A percentile compares a stretch with the other conserved stretches of the same genome.
phyloP scores from a whole-genome alignment of 495 filamentous ascomycete species.

The Penicillium desertorum region DNA sequence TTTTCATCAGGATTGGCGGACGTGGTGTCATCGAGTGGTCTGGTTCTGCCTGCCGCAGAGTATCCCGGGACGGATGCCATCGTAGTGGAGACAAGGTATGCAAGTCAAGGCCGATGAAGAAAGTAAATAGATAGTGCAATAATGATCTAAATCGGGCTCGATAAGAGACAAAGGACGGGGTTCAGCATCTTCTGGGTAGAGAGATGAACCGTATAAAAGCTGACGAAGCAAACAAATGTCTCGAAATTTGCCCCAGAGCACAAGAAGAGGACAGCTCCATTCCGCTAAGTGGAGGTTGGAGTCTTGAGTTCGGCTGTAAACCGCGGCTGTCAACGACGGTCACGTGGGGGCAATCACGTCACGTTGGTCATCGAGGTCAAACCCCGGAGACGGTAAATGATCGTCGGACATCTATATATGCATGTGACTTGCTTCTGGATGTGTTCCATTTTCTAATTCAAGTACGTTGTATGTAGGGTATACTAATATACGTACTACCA shows the following conservation, averaged over 20 bases:
- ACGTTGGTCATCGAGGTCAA: neutral
- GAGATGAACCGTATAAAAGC: too few species aligned
- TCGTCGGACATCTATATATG: neutral
- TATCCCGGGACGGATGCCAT: conserved; percentile 45
- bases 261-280: conserved; percentile 3
- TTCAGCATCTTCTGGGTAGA: conserved; percentile 14
- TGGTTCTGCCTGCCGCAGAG: conserved; percentile 32
- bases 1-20: conserved; percentile 24
- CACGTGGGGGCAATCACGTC: conserved; percentile 7
- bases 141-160: conserved; percentile 2
- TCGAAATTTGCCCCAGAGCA: neutral
- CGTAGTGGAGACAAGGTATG: conserved; percentile 3
- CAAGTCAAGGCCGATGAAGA: neutral
- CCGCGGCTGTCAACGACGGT: conserved; percentile 17
- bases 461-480: neutral
- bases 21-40: conserved; percentile 32
- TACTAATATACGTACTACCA: too few species aligned
- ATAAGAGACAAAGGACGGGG: neutral
- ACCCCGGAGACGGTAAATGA: neutral
- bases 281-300: conserved; percentile 7
- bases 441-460: neutral
- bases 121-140: neutral
- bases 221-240: neutral
- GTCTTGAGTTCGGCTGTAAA: conserved; percentile 9
- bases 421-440: neutral